Conservation (phyloP, 2,329 filamentous ascomycete genomes). For the Cordyceps fumosorosea region DNA sequence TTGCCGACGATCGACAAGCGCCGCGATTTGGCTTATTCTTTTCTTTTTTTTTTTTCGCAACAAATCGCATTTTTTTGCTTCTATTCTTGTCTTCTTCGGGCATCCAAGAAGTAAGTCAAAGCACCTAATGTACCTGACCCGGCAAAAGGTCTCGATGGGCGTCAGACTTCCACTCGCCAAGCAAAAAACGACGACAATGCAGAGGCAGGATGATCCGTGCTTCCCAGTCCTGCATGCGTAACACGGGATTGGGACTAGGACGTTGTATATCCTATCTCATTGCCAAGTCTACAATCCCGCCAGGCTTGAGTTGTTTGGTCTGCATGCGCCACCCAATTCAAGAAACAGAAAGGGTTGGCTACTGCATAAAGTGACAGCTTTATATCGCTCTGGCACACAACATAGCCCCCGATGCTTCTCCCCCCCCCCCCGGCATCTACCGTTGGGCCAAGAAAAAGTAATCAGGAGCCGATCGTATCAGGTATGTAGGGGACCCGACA, state of each 20-base stretch:
- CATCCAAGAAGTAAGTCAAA: not conserved
- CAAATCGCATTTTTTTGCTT: not conserved
- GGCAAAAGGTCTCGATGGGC: not conserved
- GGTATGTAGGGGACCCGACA: not conserved
- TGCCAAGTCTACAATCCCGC: not conserved
- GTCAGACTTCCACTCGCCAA: not conserved
- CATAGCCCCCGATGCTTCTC: no score
- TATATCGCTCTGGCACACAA: no score
- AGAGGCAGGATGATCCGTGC: not conserved
- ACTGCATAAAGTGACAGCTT: not conserved
- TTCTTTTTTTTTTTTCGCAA: not conserved
- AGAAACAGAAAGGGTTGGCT: no score
- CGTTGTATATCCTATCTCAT: not conserved
- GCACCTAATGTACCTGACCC: not conserved
- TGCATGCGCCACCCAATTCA: no score
- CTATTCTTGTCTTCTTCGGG: not conserved
- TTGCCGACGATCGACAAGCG: not conserved
- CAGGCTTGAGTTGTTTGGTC: not conserved
- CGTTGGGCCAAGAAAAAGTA: not conserved
- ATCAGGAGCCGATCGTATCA: slow-evolving; percentile 4
- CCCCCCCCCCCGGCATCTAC: not conserved
- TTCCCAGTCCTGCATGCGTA: not conserved
- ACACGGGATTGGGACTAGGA: not conserved
- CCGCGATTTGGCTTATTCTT: not conserved
- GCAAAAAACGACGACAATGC: not conserved